Base-by-base conservation (phyloP, 2,329 filamentous ascomycete species). In the Penicillium sp. region DNA sequence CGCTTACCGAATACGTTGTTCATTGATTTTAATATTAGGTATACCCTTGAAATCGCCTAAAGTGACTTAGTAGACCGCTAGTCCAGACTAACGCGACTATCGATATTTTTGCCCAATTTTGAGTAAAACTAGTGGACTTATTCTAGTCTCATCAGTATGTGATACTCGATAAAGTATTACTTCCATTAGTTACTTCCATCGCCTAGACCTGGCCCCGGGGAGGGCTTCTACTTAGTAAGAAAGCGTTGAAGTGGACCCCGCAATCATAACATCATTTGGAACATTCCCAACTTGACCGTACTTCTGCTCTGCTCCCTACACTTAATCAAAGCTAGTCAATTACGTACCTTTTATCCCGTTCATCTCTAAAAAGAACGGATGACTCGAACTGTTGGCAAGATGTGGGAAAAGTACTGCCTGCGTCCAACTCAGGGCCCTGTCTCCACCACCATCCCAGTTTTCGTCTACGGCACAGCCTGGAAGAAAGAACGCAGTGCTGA, bases 391-490 rank as follows among this genome's bases (percentile, higher is more conserved):
- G 59, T 69, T 21, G 51, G 57, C 38, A 71, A 66, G 31, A 63
- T 72, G 63, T 70, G 71, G 71, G 70, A 73, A 56, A 68, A 57
- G 43, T 68, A 72, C 45, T 59, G 63, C 48, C 61, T 74, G 45
- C 69, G 67, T 33, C 60, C 68, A 15, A 62, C 63, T 27, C 67
- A 62, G 29, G 62, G 65, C 31, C 66, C 65, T 19, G 60, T 57
- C 15, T 58, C 67, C 31, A 62, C 67, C 31, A 62, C 63, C n/a
- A 71, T 77, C 45, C 78, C 78, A 4, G 69, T 75, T 4, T 81
- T 85, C 62, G 76, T 94, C 61, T 94, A 94, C 72, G 90, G 90
- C 51, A 93, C 90, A 2, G 90, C 90, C n/a, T 93, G 90, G 90
- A 94, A 94, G 73, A 87, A 88, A 67, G 85, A 88, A 1, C 76